Conservation (phyloP, 352 stramenopile genomes). For the Phytophthora idaei region DNA sequence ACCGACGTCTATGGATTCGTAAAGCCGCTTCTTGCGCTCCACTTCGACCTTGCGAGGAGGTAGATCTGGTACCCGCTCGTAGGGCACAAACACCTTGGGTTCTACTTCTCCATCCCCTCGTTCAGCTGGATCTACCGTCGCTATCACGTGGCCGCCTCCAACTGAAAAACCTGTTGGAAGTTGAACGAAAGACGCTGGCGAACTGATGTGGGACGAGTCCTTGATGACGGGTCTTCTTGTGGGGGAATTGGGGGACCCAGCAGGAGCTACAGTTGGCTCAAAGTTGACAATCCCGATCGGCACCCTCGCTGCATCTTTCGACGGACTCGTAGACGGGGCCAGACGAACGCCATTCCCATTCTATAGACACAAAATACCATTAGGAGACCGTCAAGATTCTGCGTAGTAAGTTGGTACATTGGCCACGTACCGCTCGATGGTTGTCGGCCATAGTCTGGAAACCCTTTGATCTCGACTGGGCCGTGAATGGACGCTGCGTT, state of each 20-base stretch:
- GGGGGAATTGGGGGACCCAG: constrained; percentile 30
- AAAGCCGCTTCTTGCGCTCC: constrained; percentile 67
- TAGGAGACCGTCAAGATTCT: constrained; percentile 6
- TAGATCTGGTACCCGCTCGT: constrained; percentile 55
- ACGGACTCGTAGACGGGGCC: constrained; percentile 65
- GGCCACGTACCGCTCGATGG: constrained; percentile 18
- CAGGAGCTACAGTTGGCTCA: constrained; percentile 44
- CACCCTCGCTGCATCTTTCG: constrained; percentile 41
- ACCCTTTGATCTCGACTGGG: not conserved
- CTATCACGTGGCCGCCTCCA: constrained; percentile 49
- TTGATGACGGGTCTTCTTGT: constrained; percentile 40
- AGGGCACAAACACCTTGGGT: constrained; percentile 76
- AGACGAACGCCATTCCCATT: constrained; percentile 33
- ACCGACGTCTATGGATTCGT: constrained; percentile 53
- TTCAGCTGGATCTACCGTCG: constrained; percentile 45
- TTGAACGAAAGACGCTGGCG: constrained; percentile 47
- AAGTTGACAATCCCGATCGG: constrained; percentile 64
- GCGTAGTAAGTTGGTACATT: not conserved
- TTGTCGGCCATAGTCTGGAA: constrained; percentile 1
- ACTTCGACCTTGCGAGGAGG: constrained; percentile 74
- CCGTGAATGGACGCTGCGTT: constrained; percentile 25
- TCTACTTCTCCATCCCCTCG: constrained; percentile 64
- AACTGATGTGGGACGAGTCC: constrained; percentile 46
- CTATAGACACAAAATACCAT: constrained; percentile 11
- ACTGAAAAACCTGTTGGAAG: constrained; percentile 49